Conservation (phyloP, 2,329 filamentous ascomycete genomes). For the Raffaelea arxii region DNA sequence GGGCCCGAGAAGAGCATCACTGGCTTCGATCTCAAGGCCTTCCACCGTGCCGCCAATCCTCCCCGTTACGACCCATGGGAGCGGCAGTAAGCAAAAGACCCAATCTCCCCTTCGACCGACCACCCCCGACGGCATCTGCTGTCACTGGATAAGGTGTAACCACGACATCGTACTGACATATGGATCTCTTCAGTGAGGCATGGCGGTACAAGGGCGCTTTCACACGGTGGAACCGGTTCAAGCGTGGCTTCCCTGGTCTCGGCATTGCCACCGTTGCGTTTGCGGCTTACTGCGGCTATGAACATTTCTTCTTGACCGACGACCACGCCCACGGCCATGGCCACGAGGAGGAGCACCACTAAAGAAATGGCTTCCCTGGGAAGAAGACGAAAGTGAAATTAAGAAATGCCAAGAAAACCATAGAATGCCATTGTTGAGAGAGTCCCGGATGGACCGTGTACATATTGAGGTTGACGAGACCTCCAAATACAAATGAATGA, state of each 20-base stretch:
- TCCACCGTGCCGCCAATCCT: conserved; percentile 59
- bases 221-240: conserved; percentile 82
- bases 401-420: too few species aligned
- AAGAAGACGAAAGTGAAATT: too few species aligned
- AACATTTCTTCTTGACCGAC: conserved; percentile 72
- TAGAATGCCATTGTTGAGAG: too few species aligned
- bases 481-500: too few species aligned
- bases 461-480: too few species aligned
- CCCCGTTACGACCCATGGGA: conserved; percentile 59
- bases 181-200: conserved; percentile 61
- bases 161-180: not conserved
- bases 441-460: too few species aligned
- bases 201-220: conserved; percentile 92
- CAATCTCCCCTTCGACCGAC: not conserved
- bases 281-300: conserved; percentile 77
- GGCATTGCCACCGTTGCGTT: conserved; percentile 91
- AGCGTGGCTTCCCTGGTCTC: conserved; percentile 75
- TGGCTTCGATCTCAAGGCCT: conserved; percentile 80
- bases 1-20: conserved; percentile 66
- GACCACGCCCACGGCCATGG: conserved; percentile 46
- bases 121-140: not conserved
- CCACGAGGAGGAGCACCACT: conserved; percentile 50
- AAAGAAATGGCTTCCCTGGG: too few species aligned
- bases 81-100: conserved; percentile 40
- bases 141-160: not conserved